Base-by-base conservation (phyloP, 306 rosid genomes). In the Cucurbita moschata region DNA sequence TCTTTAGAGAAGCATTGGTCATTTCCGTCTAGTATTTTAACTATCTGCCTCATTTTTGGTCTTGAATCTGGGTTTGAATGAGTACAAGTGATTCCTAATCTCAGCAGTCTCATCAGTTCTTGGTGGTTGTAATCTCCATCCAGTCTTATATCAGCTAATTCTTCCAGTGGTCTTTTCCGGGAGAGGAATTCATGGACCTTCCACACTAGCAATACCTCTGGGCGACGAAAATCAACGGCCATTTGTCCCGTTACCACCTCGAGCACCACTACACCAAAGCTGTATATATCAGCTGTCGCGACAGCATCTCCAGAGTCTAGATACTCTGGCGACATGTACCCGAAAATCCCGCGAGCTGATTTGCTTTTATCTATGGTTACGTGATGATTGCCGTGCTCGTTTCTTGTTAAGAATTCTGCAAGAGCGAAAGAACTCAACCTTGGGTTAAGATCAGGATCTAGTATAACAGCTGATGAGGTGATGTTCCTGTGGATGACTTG, bases 311-410 rank as follows among this genome's bases (percentile, higher is more conserved):
- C 98, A 0, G 90, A 86, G 60, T 82, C 83, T 40, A 93, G 70
- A 40, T 88, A 90, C 83, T 93, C 98, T 0, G 98, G 98, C 5
- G 98, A 83, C 90, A 93, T 87, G 80, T 88, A 93, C 60, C 98
- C 98, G 0, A 93, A 93, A 72, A 93, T 93, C 70, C 98, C 98
- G 0, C 85, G 76, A 65, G 71, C 98, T 0, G 94, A 85, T 79
- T 75, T 86, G 47, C 68, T 78, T 12, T 80, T 54, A 61, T 79
- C 82, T 7, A 61, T 21, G 65, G 68, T 58, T 12, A 77, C 85
- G 72, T 88, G 94, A 49, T 84, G 89, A 19, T 65, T 65, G 7
- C 94, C 96, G 38, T 86, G 89, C 76, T 87, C 98, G 18, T 93
- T 93, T 61, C 97, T 78, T 63, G 96, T 83, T 80, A 93, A 67